phyloP scores from a whole-genome alignment of 805 yeast genomes.

The Maudiozyma turicensis region DNA sequence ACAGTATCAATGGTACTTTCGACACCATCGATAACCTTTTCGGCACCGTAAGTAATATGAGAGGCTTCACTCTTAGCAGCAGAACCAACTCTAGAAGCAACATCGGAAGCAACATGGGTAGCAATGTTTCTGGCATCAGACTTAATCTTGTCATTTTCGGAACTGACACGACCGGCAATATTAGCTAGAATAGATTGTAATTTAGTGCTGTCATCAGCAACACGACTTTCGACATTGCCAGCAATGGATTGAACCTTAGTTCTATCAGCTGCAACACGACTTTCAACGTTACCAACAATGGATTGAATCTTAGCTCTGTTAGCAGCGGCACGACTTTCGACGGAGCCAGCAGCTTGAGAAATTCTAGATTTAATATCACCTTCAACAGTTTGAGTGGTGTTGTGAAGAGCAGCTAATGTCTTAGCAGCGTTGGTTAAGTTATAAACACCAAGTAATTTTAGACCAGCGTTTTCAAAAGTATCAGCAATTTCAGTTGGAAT shows the following conservation, averaged over 20 bases:
- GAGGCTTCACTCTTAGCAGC: not conserved
- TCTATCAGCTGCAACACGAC: not conserved
- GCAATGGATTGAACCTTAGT: not conserved
- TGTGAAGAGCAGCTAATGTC: not conserved
- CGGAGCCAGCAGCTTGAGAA: not conserved
- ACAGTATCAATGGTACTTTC: not conserved
- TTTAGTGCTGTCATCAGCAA: not conserved
- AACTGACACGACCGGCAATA: not conserved
- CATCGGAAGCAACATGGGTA: not conserved
- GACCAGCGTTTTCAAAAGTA: not conserved
- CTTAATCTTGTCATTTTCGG: not conserved
- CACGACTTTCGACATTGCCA: not conserved
- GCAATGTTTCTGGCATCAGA: too few species aligned
- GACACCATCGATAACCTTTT: not conserved
- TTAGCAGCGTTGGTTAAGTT: not conserved
- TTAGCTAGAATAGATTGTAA: not conserved
- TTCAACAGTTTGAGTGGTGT: not conserved
- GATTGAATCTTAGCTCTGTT: not conserved
- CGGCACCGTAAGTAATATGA: not conserved
- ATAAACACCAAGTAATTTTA: not conserved
- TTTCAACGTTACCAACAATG: not conserved
- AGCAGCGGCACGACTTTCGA: not conserved
- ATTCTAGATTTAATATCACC: not conserved
- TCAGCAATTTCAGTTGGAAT: not conserved
- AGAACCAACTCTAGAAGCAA: not conserved